Evolutionary conservation across 2,329 filamentous ascomycete genomes (phyloP).

Genomic region (Graphilbum ipis-grandicollis): DNA sequence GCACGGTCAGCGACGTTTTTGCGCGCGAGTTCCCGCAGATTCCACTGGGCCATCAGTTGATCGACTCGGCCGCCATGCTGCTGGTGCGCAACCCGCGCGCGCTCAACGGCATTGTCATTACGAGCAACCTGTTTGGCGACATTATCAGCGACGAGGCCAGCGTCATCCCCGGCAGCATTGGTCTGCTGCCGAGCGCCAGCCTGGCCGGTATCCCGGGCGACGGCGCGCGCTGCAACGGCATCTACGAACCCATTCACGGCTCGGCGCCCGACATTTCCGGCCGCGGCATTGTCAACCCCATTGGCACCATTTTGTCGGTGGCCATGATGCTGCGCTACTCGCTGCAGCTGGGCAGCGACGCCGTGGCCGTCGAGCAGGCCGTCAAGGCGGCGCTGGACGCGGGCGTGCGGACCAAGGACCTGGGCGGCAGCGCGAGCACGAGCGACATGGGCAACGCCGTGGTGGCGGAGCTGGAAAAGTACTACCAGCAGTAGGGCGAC

Average conservation of each 20-base stretch:
- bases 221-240: conserved; percentile 72
- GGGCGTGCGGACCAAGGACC: conserved; percentile 65
- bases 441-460: conserved; percentile 64
- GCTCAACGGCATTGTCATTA: conserved; percentile 81
- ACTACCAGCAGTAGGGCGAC: conserved; percentile 31
- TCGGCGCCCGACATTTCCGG: conserved; percentile 89
- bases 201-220: conserved; percentile 75
- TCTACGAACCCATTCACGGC: conserved; percentile 95
- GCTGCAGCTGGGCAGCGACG: conserved; percentile 60
- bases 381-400: conserved; percentile 65
- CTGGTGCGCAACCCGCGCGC: conserved; percentile 86
- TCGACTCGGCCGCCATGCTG: conserved; percentile 93
- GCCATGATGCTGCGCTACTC: conserved; percentile 97
- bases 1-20: conserved; percentile 72
- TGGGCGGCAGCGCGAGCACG: conserved; percentile 62
- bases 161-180: conserved; percentile 82
- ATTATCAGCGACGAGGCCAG: conserved; percentile 93
- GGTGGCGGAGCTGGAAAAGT: conserved; percentile 51
- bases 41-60: conserved; percentile 73
- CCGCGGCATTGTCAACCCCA: conserved; percentile 78
- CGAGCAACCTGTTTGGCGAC: conserved; percentile 88
- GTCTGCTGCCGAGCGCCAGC: conserved; percentile 74
- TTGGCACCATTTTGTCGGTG: conserved; percentile 80
- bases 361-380: conserved; percentile 63
- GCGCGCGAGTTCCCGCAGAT: conserved; percentile 77